Conservation (phyloP, 306 rosid genomes). For the Vicia sativa region DNA sequence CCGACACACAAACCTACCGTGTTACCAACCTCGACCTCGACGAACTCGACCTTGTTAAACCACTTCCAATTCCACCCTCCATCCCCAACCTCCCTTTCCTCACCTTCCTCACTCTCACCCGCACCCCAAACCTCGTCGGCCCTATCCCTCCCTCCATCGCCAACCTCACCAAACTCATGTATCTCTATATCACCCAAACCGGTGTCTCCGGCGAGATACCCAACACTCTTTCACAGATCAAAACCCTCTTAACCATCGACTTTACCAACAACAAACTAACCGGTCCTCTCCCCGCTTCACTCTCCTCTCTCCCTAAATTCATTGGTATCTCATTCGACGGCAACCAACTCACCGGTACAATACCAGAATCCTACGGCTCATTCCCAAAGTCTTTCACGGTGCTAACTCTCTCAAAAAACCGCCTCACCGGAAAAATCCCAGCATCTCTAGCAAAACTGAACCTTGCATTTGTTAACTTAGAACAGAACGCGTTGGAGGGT, state of each 20-base stretch:
- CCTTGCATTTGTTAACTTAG: conserved; percentile 31
- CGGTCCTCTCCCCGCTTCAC: conserved; percentile 17
- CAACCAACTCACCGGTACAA: conserved; percentile 31
- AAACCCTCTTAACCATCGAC: conserved; percentile 30
- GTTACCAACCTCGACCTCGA: conserved; percentile 8
- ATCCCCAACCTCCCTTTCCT: conserved; percentile 20
- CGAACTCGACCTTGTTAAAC: conserved; percentile 8
- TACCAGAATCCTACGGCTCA: conserved; percentile 39
- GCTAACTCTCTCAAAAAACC: conserved; percentile 13
- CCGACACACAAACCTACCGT: conserved; percentile 39
- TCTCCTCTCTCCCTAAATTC: conserved; percentile 38
- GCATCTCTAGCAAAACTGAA: conserved; percentile 30
- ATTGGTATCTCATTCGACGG: conserved; percentile 32
- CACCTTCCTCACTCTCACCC: neutral
- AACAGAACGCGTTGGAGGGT: conserved; percentile 35
- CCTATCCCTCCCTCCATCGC: neutral
- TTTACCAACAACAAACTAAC: conserved; percentile 39
- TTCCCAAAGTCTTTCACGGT: conserved; percentile 1
- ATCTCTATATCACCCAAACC: conserved; percentile 26
- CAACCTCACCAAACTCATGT: conserved; percentile 21
- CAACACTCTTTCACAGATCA: conserved; percentile 21
- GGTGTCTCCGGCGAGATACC: conserved; percentile 33
- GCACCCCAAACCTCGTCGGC: conserved; percentile 28
- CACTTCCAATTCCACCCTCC: conserved; percentile 19
- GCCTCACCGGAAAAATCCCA: conserved; percentile 37